Conservation (phyloP, 768 basidiomycete species). For the Lactarius pseudohatsudake region DNA sequence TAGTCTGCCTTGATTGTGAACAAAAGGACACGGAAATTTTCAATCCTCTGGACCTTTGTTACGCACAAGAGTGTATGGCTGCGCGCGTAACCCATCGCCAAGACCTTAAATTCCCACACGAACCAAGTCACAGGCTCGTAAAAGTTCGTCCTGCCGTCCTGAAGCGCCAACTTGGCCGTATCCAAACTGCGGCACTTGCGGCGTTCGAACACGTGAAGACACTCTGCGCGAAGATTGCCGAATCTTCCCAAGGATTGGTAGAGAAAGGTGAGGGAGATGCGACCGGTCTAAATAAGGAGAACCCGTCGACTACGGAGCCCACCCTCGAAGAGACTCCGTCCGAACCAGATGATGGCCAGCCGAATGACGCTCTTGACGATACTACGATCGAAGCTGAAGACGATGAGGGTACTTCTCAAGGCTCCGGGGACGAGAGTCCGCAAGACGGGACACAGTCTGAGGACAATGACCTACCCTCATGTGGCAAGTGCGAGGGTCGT, state of each 20-base stretch:
- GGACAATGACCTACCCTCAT: constrained; percentile 21
- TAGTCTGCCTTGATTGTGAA: constrained; percentile 38
- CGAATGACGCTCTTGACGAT: no score
- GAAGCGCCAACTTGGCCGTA: background rate
- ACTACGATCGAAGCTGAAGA: background rate
- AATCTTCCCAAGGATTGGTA: background rate
- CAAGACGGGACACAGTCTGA: no score
- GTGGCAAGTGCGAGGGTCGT: constrained; percentile 29
- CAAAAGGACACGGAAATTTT: constrained; percentile 1
- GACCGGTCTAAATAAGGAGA: background rate
- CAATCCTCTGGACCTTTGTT: constrained; percentile 36
- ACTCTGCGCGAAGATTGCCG: background rate
- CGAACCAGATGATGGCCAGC: background rate
- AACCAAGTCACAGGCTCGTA: constrained; percentile 35
- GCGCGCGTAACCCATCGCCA: constrained; percentile 22
- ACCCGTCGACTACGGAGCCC: background rate
- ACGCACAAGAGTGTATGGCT: constrained; percentile 31
- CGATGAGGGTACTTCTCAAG: background rate
- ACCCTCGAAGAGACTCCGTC: background rate
- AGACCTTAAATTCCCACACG: constrained; percentile 32
- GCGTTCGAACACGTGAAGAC: constrained; percentile 8
- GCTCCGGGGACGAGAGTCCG: background rate
- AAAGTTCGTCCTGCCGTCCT: constrained; percentile 32
- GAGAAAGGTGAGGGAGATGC: background rate
- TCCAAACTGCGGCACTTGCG: background rate